Percentiles rank a stretch among this genome's conserved stretches.
phyloP scores from a whole-genome alignment of 139 green algal species.

The Tetradesmus lagerheimii region DNA sequence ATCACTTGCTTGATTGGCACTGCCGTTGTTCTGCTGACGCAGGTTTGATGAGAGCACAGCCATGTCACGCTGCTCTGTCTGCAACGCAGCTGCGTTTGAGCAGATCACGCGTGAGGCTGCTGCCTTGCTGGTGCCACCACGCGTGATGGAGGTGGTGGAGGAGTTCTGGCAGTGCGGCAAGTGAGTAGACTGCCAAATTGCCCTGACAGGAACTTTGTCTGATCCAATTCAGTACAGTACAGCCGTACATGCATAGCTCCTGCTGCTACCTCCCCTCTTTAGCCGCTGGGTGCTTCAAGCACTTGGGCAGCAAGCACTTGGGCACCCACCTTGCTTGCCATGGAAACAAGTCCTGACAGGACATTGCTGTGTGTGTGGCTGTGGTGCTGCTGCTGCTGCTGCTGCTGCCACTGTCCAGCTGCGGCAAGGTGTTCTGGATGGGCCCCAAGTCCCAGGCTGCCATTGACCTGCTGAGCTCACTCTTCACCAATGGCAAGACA shows the following conservation, averaged over 20 bases:
- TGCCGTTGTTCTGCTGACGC: not conserved
- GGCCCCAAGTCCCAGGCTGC: conserved; percentile 57
- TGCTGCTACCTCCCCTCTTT: too few species aligned
- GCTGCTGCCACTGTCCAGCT: not conserved
- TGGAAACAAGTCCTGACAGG: too few species aligned
- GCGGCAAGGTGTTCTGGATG: conserved; percentile 57
- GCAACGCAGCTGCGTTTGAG: conserved; percentile 67
- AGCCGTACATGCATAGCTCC: too few species aligned
- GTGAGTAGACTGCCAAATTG: not conserved
- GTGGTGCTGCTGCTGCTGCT: not conserved
- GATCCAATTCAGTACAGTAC: too few species aligned
- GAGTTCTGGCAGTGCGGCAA: conserved; percentile 59
- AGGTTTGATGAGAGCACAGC: conserved; percentile 53
- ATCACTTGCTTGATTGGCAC: not conserved
- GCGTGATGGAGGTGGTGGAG: conserved; percentile 55
- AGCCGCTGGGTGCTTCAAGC: too few species aligned
- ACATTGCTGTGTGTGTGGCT: too few species aligned
- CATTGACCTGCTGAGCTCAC: conserved; percentile 10
- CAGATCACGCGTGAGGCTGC: conserved; percentile 42
- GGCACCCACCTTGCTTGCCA: too few species aligned
- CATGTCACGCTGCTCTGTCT: conserved; percentile 61
- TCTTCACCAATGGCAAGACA: conserved; percentile 13
- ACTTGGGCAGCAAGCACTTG: too few species aligned
- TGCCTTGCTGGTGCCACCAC: conserved; percentile 34
- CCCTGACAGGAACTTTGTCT: too few species aligned